Percentiles rank a stretch among this genome's conserved stretches.
Evolutionary conservation across 352 stramenopile genomes (phyloP).

Genomic region (Phytophthora pluvialis): DNA sequence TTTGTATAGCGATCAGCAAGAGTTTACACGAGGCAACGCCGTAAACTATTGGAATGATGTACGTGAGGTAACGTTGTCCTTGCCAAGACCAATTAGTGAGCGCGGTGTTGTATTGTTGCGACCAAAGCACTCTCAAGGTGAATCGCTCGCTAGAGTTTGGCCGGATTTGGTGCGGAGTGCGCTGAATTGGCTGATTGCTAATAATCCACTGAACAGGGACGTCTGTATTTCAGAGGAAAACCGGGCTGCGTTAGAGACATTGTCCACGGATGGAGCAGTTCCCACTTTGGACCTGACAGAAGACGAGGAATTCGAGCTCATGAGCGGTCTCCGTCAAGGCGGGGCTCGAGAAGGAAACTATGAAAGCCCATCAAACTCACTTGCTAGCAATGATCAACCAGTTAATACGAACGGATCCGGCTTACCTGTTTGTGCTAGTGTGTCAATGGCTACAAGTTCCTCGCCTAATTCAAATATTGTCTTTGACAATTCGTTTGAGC

Average conservation of each 20-base stretch:
- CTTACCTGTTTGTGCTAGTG: too few species aligned
- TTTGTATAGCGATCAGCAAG: not conserved
- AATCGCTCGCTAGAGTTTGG: not conserved
- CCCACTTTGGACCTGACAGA: constrained; percentile 10
- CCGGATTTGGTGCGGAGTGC: too few species aligned
- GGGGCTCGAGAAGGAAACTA: not conserved
- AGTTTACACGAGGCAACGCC: not conserved
- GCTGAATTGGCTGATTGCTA: too few species aligned
- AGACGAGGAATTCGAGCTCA: constrained; percentile 1
- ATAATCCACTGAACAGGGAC: too few species aligned
- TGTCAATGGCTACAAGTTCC: not conserved
- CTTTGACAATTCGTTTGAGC: constrained; percentile 4
- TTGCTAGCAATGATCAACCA: too few species aligned
- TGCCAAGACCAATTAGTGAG: not conserved
- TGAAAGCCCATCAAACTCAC: not conserved
- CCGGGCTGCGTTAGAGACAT: not conserved
- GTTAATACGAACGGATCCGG: not conserved
- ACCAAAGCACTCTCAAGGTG: not conserved
- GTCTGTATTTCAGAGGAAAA: too few species aligned
- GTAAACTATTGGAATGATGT: constrained; percentile 25
- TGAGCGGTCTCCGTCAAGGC: not conserved
- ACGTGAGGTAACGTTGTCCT: not conserved
- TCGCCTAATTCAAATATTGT: not conserved
- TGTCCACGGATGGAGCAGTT: not conserved
- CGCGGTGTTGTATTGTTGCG: not conserved